Conservation (phyloP, 2,329 filamentous ascomycete species). For the Orbilia javanica region DNA sequence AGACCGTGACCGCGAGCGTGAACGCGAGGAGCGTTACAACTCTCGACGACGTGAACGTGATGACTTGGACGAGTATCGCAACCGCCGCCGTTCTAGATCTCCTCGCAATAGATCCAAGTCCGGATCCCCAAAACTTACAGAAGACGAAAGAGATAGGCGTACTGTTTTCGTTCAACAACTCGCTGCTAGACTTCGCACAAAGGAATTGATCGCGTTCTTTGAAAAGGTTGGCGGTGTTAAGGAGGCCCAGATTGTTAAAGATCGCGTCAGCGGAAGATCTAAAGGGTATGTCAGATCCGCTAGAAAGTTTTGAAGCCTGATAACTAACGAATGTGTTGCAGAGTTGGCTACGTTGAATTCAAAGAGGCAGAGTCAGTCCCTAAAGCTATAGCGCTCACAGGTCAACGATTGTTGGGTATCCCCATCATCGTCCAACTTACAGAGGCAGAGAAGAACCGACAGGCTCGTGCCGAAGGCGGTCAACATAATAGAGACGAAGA, state of each 20-base stretch:
- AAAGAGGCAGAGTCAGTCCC: constrained; percentile 93
- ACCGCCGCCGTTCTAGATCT: constrained; percentile 69
- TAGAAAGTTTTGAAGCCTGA: neutral
- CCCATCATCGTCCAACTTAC: constrained; percentile 98
- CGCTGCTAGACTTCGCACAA: constrained; percentile 89
- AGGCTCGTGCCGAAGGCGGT: constrained; percentile 73
- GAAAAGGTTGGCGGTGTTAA: constrained; percentile 94
- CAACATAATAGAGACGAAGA: constrained; percentile 51
- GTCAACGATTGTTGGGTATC: constrained; percentile 97
- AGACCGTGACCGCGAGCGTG: constrained; percentile 74
- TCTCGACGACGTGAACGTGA: constrained; percentile 79
- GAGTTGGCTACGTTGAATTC: constrained; percentile 99
- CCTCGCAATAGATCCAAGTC: constrained; percentile 63
- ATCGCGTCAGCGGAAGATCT: constrained; percentile 93
- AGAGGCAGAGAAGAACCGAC: constrained; percentile 98
- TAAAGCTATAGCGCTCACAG: constrained; percentile 95
- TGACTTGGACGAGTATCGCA: constrained; percentile 65
- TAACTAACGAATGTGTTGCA: constrained; percentile 65
- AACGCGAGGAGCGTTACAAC: constrained; percentile 78
- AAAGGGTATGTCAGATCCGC: constrained; percentile 80
- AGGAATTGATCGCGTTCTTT: constrained; percentile 94
- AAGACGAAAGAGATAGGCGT: constrained; percentile 95
- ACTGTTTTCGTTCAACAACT: constrained; percentile 99
- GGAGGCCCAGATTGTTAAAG: constrained; percentile 98
- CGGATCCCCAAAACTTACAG: constrained; percentile 80